A percentile compares a stretch with the other conserved stretches of the same genome.
These are phyloP conservation scores for Paecilomyces sp. DNA, from an alignment of 2,329 filamentous ascomycete species.

Conservation along the genomic window DNA sequence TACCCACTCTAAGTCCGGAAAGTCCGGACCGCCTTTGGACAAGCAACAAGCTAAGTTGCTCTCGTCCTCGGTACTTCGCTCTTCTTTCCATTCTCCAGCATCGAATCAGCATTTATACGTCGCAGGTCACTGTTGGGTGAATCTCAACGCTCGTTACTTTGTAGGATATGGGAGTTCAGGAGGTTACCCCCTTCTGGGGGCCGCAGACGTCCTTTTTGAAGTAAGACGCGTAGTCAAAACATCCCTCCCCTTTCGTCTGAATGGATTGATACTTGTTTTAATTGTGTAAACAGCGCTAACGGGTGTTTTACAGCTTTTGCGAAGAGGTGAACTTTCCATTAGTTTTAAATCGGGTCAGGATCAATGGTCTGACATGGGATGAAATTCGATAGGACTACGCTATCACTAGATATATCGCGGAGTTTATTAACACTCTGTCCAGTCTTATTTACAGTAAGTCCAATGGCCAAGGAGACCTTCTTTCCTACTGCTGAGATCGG, in stretches of 20 bases:
- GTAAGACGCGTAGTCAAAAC: neutral
- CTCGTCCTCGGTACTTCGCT: neutral
- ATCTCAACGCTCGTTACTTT: neutral
- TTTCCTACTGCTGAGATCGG: neutral
- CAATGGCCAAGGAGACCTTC: conserved; percentile 13
- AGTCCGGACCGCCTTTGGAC: neutral
- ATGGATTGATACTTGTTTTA: neutral
- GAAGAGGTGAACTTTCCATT: neutral
- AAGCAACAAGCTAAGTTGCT: neutral
- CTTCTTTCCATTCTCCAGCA: neutral
- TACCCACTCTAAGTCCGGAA: neutral
- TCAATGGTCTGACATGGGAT: neutral
- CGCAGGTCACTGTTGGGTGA: neutral
- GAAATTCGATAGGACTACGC: conserved; percentile 27
- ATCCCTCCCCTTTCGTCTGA: neutral
- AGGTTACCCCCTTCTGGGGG: neutral
- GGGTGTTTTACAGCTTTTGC: neutral
- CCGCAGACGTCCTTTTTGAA: neutral
- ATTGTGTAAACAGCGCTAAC: neutral
- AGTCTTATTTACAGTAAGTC: conserved; percentile 19
- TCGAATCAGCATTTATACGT: neutral
- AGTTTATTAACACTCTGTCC: conserved; percentile 41
- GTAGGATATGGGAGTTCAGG: neutral
- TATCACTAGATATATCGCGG: conserved; percentile 37
- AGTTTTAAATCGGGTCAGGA: neutral